Evolutionary conservation across 768 basidiomycete genomes (phyloP).

Genomic region (Kwoniella bestiolae): DNA sequence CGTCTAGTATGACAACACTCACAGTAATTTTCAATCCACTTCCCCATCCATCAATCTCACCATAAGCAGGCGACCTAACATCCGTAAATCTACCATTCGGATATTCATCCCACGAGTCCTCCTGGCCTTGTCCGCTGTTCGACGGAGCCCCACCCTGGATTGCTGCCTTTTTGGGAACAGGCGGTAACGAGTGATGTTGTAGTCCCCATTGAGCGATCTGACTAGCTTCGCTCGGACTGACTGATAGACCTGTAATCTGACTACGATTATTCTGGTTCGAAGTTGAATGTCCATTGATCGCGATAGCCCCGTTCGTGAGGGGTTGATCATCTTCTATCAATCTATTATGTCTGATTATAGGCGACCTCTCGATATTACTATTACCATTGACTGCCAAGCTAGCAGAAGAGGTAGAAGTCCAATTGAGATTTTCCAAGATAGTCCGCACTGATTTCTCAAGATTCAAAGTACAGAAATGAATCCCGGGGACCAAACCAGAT

Average conservation of each 20-base stretch:
- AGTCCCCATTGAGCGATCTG: constrained; percentile 53
- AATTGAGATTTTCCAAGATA: constrained; percentile 77
- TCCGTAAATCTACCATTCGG: constrained; percentile 59
- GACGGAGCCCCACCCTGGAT: constrained; percentile 40
- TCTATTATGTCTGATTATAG: constrained; percentile 52
- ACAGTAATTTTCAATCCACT: constrained; percentile 57
- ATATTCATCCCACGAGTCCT: constrained; percentile 59
- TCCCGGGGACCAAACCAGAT: constrained; percentile 60
- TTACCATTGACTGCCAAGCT: too few species aligned
- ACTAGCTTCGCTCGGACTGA: constrained; percentile 59
- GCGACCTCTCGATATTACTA: constrained; percentile 44
- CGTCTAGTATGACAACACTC: constrained; percentile 30
- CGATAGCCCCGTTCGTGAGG: constrained; percentile 6
- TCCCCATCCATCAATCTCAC: constrained; percentile 59
- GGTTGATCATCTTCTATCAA: constrained; percentile 53
- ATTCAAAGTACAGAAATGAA: constrained; percentile 96
- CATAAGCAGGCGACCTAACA: constrained; percentile 57
- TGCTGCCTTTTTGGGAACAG: constrained; percentile 46
- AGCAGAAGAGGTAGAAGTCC: constrained; percentile 59
- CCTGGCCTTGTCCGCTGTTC: constrained; percentile 39
- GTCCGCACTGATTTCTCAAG: constrained; percentile 92
- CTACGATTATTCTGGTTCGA: background rate
- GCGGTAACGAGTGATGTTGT: constrained; percentile 43
- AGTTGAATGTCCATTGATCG: constrained; percentile 12
- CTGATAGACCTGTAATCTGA: constrained; percentile 55